phyloP scores from a whole-genome alignment of 306 rosid species.

The Mimosa bimucronata region DNA sequence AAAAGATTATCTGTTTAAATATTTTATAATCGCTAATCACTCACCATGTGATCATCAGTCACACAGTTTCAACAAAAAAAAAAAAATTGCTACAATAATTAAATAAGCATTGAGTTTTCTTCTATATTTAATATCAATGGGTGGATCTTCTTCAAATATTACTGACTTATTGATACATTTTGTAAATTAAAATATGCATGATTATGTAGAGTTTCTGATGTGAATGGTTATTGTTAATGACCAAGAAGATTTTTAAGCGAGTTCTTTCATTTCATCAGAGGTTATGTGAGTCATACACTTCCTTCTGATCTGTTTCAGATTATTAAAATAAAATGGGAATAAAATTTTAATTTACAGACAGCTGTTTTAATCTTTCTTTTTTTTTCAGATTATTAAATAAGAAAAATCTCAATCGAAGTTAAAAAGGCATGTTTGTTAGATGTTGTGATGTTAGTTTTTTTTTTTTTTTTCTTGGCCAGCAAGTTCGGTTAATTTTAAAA shows the following conservation, averaged over 20 bases:
- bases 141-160: background rate
- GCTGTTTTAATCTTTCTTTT: constrained; percentile 21
- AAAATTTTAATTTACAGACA: constrained; percentile 18
- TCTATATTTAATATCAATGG: background rate
- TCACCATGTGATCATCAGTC: constrained; percentile 38
- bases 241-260: background rate
- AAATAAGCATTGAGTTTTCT: background rate
- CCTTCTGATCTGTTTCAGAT: background rate
- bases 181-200: background rate
- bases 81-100: background rate
- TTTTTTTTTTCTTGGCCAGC: background rate
- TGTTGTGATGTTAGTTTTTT: background rate
- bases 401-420: constrained; percentile 13
- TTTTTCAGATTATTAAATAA: constrained; percentile 23
- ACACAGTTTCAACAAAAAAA: constrained; percentile 41
- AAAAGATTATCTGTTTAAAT: constrained; percentile 33
- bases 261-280: background rate
- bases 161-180: background rate
- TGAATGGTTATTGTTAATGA: background rate
- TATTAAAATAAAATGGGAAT: constrained; percentile 2
- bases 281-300: constrained; percentile 29
- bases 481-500: constrained; percentile 28
- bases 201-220: background rate
- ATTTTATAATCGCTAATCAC: constrained; percentile 32
- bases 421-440: constrained; percentile 25